These are phyloP conservation scores for Dianthus caryophyllus DNA, from an alignment of 148 eudicot species.

Conservation along the genomic window DNA sequence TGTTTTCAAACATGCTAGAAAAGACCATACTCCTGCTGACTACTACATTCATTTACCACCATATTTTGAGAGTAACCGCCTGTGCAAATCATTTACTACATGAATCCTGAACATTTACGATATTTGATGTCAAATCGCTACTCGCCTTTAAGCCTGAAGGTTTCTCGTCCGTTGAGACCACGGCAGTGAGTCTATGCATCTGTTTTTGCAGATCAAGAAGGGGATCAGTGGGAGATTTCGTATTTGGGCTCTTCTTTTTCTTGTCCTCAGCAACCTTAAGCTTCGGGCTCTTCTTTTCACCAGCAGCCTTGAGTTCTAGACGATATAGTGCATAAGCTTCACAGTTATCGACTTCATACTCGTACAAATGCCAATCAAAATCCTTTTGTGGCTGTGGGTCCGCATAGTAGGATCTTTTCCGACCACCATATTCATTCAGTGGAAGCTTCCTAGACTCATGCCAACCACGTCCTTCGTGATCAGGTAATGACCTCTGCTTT, in stretches of 20 bases:
- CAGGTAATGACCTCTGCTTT: slow-evolving; percentile 49
- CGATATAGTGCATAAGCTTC: slow-evolving; percentile 38
- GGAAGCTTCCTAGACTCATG: slow-evolving; percentile 47
- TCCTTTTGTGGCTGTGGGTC: slow-evolving; percentile 43
- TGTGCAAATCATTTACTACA: not conserved
- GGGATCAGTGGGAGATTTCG: slow-evolving; percentile 27
- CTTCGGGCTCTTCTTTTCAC: slow-evolving; percentile 42
- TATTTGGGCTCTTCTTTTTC: slow-evolving; percentile 41
- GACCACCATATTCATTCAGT: slow-evolving; percentile 37
- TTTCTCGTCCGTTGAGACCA: slow-evolving; percentile 28
- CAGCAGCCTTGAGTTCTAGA: slow-evolving; percentile 35
- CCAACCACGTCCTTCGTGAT: slow-evolving; percentile 53
- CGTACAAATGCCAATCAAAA: slow-evolving; percentile 47
- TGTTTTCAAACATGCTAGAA: not conserved
- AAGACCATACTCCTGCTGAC: not conserved
- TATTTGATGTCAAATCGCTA: slow-evolving; percentile 17
- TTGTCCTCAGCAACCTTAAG: slow-evolving; percentile 28
- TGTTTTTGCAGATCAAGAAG: slow-evolving; percentile 38
- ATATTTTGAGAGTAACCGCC: not conserved
- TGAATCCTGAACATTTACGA: slow-evolving; percentile 15
- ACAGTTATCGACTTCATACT: slow-evolving; percentile 39
- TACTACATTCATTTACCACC: not conserved
- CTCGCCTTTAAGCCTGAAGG: slow-evolving; percentile 24
- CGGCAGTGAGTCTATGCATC: slow-evolving; percentile 50
- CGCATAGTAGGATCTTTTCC: slow-evolving; percentile 44